Percentiles rank a stretch among this genome's conserved stretches.
These are phyloP conservation scores for Simplicillium sp. DNA, from an alignment of 2,329 filamentous ascomycete genomes.

Conservation along the genomic window DNA sequence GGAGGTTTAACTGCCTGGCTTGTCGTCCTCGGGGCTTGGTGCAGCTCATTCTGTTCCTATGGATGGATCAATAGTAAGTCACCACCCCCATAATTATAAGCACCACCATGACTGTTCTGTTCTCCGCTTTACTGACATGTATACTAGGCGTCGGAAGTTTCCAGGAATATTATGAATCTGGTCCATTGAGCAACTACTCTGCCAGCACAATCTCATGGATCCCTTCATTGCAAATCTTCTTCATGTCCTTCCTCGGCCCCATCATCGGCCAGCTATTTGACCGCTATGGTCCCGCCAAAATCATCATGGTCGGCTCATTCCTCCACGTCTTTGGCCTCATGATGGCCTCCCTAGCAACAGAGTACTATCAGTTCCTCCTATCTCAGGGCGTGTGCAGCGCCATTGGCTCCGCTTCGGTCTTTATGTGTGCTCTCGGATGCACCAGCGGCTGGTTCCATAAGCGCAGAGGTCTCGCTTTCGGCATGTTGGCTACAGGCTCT, in stretches of 20 bases:
- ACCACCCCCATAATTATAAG: neutral
- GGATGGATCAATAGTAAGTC: conserved; percentile 20
- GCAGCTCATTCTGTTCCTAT: conserved; percentile 21
- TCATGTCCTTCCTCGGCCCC: conserved; percentile 38
- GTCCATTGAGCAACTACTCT: conserved; percentile 32
- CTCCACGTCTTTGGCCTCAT: conserved; percentile 48
- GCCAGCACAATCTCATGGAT: conserved; percentile 46
- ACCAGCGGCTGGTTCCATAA: conserved; percentile 15
- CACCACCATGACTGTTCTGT: neutral
- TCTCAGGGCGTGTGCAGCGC: conserved; percentile 21
- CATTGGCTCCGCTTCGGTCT: conserved; percentile 18
- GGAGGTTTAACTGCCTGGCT: conserved; percentile 12
- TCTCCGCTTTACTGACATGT: conserved; percentile 2
- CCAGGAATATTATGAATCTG: conserved; percentile 41
- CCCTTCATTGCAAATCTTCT: conserved; percentile 39
- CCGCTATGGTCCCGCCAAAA: conserved; percentile 44
- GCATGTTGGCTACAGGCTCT: conserved; percentile 15
- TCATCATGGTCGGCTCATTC: conserved; percentile 38
- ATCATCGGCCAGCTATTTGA: conserved; percentile 51
- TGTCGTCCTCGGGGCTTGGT: conserved; percentile 21
- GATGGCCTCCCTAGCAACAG: conserved; percentile 39
- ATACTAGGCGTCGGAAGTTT: conserved; percentile 31
- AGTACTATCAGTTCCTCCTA: conserved; percentile 25
- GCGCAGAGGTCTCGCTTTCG: conserved; percentile 16
- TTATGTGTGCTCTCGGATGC: conserved; percentile 12